Base-by-base conservation (phyloP, 1,284 basidiomycete genomes). In the Heimioporus retisporus region DNA sequence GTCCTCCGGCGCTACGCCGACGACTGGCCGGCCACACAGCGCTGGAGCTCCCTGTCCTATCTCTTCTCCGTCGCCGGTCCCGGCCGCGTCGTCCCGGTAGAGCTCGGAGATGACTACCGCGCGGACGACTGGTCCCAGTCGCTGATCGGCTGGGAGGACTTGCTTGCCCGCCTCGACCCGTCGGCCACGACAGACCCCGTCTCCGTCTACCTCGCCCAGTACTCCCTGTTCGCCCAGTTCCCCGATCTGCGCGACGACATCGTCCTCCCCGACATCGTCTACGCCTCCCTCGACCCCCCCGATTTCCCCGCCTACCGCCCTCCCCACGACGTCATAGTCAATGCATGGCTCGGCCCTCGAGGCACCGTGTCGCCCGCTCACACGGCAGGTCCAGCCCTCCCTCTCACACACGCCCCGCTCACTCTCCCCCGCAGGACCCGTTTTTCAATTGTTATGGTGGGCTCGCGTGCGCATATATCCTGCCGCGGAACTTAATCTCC, bases 371-470 rank as follows among this genome's bases (percentile, higher is more conserved):
- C 93, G 14, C 97, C 97, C 6, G 95, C 97, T 3, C 97, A 99
- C 80, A 95, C 91, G n/a, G 95, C 95, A 79, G 72, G 92, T 85
- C 7, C 4, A n/a, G 35, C 10, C 11, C 50, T 8, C 23, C 14
- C n/a, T 42, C 25, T 44, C 42, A 55, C 4, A 53, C 25, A 6
- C 50, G 13, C 58, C 23, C 58, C 61, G 42, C 46, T 61, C 43
- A 72, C 56, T 55, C 7, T 56, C 35, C 55, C 60, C 35, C 59
- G 28, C 25, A 96, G 95, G 97, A 99, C 77, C 96, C 96, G 1
- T 98, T 92, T 81, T 96, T 89, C 81, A 99, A 99, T 77, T 88
- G 93, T 70, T 99, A 95, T 78, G 90, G 95, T 96, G 79, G 60
- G 70, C 58, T 50, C 60, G 46, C 59, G 50, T 56, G 65, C 71